Percentiles rank a stretch among this genome's conserved stretches.
These are phyloP conservation scores for Conticribra weissflogii DNA, from an alignment of 108 stramenopile genomes.

Conservation along the genomic window DNA sequence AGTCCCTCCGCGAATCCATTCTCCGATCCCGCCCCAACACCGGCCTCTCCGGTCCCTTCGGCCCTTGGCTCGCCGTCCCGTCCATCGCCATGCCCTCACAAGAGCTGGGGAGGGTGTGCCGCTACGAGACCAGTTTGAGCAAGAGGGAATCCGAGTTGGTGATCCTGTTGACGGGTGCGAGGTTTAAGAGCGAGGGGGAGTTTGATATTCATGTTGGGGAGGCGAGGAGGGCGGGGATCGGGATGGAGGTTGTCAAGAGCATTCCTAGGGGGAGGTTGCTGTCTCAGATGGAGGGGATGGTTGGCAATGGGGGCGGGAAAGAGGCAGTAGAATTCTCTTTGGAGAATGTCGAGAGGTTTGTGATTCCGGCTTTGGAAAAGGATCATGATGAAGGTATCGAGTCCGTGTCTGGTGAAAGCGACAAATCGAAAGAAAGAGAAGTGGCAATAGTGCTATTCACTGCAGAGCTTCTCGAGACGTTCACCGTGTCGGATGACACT, in stretches of 20 bases:
- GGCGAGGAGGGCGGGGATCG: slow-evolving; percentile 68
- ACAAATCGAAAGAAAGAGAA: slow-evolving; percentile 46
- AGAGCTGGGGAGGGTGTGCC: slow-evolving; percentile 61
- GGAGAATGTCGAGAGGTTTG: slow-evolving; percentile 40
- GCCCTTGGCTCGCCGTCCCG: slow-evolving; percentile 83
- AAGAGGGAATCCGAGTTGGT: slow-evolving; percentile 76
- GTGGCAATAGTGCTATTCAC: slow-evolving; percentile 64
- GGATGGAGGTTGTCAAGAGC: slow-evolving; percentile 53
- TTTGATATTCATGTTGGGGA: slow-evolving; percentile 82
- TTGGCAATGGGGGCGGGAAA: slow-evolving; percentile 1
- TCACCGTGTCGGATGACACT: slow-evolving; percentile 75
- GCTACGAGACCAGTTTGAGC: slow-evolving; percentile 69
- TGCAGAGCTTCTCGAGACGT: slow-evolving; percentile 76
- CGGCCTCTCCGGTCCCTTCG: slow-evolving; percentile 82
- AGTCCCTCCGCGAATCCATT: slow-evolving; percentile 60
- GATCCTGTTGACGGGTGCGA: slow-evolving; percentile 80
- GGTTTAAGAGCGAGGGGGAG: slow-evolving; percentile 62
- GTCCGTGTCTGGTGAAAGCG: not conserved
- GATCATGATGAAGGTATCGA: slow-evolving; percentile 23
- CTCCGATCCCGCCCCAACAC: slow-evolving; percentile 68
- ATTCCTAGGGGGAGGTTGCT: slow-evolving; percentile 62
- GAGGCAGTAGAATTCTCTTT: slow-evolving; percentile 50
- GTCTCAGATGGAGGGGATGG: not conserved
- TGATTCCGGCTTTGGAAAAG: slow-evolving; percentile 60
- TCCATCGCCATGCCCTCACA: slow-evolving; percentile 70